Evolutionary conservation across 78 protist genomes (phyloP), one percentile per base, ranked within the genome.

Genomic region (Tieghemostelium lacteum): DNA sequence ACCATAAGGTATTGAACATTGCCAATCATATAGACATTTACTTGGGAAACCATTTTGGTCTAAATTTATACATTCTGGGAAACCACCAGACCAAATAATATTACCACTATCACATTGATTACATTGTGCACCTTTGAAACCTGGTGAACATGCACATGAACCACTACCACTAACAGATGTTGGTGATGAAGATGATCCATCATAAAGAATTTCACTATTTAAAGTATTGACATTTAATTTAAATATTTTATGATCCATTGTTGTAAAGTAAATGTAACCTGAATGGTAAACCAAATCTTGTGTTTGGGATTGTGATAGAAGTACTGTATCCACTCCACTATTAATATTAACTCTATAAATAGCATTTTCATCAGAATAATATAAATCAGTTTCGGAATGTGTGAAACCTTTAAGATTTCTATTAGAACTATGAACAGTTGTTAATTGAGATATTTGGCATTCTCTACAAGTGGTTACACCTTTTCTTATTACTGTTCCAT

Each of bases 1-100:
- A 50, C 36, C 36, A n/a, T 50, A 71, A 10, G 77, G 77, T 14
- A 36, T 31, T 3, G 45, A 50, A 50, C 77, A 71, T 31, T 71
- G 26, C 42, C 42, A 71, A 40, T 67, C 74, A 2, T 16, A 8
- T 10, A 20, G 55, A 28, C 74, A 67, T 5, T 7, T 31, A 10
- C 36, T 24, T 8, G 74, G 58, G 16, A 31, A 28, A 8, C 63
- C 60, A 71, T 31, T 20, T 28, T 16, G 6, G 26, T 57, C 17
- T 7, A 16, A 19, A 5, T 4, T 16, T 19, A 57, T 7, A 22
- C 63, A 57, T 4, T 57, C 26, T 57, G 63, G 63, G 26, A 5
- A 57, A 19, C 63, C 63, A n/a, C 16, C 16, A 16, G 6, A 4
- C 63, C 63, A 57, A n/a, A 7, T 6, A 19, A 19, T 6, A 4